Percentiles rank a stretch among this genome's conserved stretches.
These are phyloP conservation scores for Sindora glabra DNA, from an alignment of 306 rosid genomes.

Conservation along the genomic window DNA sequence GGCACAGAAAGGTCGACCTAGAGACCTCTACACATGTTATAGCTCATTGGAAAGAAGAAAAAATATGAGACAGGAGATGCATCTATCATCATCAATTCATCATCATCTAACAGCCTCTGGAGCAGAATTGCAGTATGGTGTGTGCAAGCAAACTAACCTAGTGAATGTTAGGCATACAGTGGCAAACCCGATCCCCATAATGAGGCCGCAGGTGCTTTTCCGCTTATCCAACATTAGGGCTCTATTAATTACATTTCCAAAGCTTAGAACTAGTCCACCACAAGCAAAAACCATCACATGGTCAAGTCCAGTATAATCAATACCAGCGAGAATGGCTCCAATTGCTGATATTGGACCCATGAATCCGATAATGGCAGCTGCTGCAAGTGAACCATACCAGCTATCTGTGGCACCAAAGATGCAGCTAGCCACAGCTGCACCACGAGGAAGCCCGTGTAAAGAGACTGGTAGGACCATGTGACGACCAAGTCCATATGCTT, in stretches of 20 bases:
- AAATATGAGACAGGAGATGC: constrained; percentile 7
- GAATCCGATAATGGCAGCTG: constrained; percentile 82
- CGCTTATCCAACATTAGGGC: constrained; percentile 59
- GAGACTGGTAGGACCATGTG: constrained; percentile 98
- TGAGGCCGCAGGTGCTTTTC: constrained; percentile 64
- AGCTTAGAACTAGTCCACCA: constrained; percentile 85
- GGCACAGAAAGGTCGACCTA: too few species aligned
- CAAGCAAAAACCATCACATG: constrained; percentile 91
- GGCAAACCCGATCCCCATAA: constrained; percentile 60
- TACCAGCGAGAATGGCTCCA: constrained; percentile 89
- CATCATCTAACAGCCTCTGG: constrained; percentile 94
- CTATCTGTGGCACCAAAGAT: constrained; percentile 88
- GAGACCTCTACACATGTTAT: too few species aligned
- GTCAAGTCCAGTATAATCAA: constrained; percentile 90
- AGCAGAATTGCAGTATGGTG: constrained; percentile 98
- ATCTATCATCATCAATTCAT: not conserved
- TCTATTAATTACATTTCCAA: constrained; percentile 56
- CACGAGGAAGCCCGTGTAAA: constrained; percentile 92
- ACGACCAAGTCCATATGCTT: constrained; percentile 92
- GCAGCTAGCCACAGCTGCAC: constrained; percentile 98
- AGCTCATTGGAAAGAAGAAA: too few species aligned
- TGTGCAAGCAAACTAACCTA: constrained; percentile 93
- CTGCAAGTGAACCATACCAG: constrained; percentile 87
- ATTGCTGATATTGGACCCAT: constrained; percentile 91
- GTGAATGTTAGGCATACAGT: constrained; percentile 77